Conservation (phyloP, 805 yeast genomes). For the Ogataea nitratoaversa region DNA sequence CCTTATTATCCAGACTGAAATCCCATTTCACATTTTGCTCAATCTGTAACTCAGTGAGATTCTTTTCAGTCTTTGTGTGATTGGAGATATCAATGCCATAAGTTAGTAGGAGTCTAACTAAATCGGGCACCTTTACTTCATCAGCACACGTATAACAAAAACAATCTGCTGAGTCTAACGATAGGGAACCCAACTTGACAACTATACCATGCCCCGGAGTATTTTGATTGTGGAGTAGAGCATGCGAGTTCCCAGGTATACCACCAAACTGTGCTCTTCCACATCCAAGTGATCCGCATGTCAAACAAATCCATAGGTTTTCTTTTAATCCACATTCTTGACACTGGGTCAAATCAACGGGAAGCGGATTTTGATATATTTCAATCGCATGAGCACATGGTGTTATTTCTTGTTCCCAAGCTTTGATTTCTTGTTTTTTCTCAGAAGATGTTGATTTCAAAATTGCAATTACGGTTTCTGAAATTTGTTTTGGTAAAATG, state of each 20-base stretch:
- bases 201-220: slow-evolving; percentile 69
- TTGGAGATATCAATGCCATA: slow-evolving; percentile 65
- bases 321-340: slow-evolving; percentile 57
- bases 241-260: slow-evolving; percentile 91
- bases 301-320: slow-evolving; percentile 89
- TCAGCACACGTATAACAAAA: slow-evolving; percentile 89
- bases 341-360: slow-evolving; percentile 44
- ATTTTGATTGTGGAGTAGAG: slow-evolving; percentile 61
- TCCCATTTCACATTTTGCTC: slow-evolving; percentile 95
- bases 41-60: slow-evolving; percentile 80
- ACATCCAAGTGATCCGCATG: slow-evolving; percentile 90
- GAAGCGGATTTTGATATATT: slow-evolving; percentile 37
- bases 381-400: slow-evolving; percentile 74
- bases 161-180: slow-evolving; percentile 75
- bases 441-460: slow-evolving; percentile 55
- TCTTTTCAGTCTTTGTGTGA: slow-evolving; percentile 74
- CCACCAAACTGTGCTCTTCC: slow-evolving; percentile 95
- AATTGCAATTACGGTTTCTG: slow-evolving; percentile 39
- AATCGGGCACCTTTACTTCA: slow-evolving; percentile 71
- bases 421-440: slow-evolving; percentile 64
- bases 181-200: slow-evolving; percentile 84
- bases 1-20: slow-evolving; percentile 69
- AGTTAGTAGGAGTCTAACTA: slow-evolving; percentile 42
- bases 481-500: slow-evolving; percentile 27
- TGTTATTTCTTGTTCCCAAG: slow-evolving; percentile 87